phyloP scores from a whole-genome alignment of 768 basidiomycete genomes.

The Pleurotus eryngii region DNA sequence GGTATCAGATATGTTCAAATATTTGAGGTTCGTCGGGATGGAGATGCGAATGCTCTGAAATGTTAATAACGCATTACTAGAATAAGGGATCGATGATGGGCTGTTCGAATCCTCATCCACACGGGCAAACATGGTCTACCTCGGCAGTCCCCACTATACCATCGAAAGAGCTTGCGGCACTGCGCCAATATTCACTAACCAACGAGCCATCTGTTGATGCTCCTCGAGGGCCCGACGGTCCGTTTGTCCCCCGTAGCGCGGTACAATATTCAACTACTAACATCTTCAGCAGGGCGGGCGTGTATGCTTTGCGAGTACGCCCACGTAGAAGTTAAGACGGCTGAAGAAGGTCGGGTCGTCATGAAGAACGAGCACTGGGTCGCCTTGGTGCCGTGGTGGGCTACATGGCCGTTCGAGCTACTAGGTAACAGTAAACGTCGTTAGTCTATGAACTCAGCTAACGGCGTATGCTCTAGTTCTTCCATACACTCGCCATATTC shows the following conservation, averaged over 20 bases:
- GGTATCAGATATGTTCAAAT: slow-evolving; percentile 83
- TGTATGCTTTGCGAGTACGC: slow-evolving; percentile 83
- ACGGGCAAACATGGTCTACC: slow-evolving; percentile 86
- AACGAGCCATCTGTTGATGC: slow-evolving; percentile 36
- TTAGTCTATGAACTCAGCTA: neutral
- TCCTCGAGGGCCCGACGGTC: slow-evolving; percentile 52
- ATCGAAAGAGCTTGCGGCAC: slow-evolving; percentile 57
- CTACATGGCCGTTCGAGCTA: slow-evolving; percentile 89
- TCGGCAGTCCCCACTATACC: slow-evolving; percentile 71
- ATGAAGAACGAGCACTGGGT: slow-evolving; percentile 74
- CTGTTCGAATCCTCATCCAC: slow-evolving; percentile 92
- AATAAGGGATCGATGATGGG: slow-evolving; percentile 96
- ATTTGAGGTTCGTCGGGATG: slow-evolving; percentile 61
- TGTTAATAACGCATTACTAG: slow-evolving; percentile 30
- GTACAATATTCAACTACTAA: no score
- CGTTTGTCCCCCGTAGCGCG: neutral
- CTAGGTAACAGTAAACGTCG: slow-evolving; percentile 43
- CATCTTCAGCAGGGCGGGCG: slow-evolving; percentile 38
- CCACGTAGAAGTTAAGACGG: slow-evolving; percentile 51
- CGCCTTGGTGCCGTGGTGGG: slow-evolving; percentile 93
- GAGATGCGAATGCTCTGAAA: neutral
- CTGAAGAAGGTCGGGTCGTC: slow-evolving; percentile 59
- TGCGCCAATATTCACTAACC: slow-evolving; percentile 46
- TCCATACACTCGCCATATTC: slow-evolving; percentile 75
- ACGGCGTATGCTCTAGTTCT: slow-evolving; percentile 45